These are phyloP conservation scores for Paulownia fortunei DNA, from an alignment of 257 asterid species.

Conservation along the genomic window DNA sequence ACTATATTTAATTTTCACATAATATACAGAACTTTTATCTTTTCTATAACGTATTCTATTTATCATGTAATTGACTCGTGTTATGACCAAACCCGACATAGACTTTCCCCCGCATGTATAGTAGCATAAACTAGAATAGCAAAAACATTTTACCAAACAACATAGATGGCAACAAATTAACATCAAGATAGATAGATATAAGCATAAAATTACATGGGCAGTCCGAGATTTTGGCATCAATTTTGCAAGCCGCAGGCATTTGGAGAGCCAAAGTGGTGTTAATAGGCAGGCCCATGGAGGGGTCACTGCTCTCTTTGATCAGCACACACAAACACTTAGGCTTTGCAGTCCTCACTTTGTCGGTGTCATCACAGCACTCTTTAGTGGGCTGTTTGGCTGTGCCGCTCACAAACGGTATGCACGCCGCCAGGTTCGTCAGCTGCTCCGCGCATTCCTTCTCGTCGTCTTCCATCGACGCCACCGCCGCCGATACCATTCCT, in stretches of 20 bases:
- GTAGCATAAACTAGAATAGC: not conserved
- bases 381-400: conserved; percentile 58
- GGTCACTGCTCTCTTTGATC: conserved; percentile 69
- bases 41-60: too few species aligned
- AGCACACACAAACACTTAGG: conserved; percentile 78
- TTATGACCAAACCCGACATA: too few species aligned
- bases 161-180: not conserved
- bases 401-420: conserved; percentile 74
- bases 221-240: conserved; percentile 66
- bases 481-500: conserved; percentile 16
- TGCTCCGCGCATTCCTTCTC: conserved; percentile 71
- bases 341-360: conserved; percentile 50
- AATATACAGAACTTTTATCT: too few species aligned
- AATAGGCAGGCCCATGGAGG: conserved; percentile 65
- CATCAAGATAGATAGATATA: not conserved
- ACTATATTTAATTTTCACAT: too few species aligned
- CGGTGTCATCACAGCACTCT: conserved; percentile 59
- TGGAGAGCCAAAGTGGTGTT: conserved; percentile 73
- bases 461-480: conserved; percentile 53
- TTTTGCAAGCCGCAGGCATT: conserved; percentile 66
- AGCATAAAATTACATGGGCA: conserved; percentile 53
- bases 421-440: conserved; percentile 54
- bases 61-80: too few species aligned
- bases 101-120: too few species aligned
- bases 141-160: not conserved